Conservation (phyloP, 768 basidiomycete genomes). For the Filobasidium floriforme region DNA sequence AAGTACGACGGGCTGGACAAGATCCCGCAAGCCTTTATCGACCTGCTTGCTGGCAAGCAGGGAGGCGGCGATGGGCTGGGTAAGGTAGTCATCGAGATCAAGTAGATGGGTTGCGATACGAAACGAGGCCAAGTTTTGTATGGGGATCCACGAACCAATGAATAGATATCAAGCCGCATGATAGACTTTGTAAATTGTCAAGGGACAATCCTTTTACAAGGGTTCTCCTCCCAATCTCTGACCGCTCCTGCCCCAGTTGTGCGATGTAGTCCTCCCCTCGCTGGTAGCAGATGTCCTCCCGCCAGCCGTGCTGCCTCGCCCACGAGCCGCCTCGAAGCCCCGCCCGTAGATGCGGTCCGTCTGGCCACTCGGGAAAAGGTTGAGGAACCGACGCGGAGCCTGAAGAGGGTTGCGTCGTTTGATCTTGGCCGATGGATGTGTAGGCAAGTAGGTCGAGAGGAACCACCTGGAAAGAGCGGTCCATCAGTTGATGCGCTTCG, state of each 20-base stretch:
- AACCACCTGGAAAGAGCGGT: slow-evolving; percentile 36
- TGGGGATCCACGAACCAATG: too few relatives aligned
- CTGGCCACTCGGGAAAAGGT: slow-evolving; percentile 23
- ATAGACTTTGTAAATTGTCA: not conserved
- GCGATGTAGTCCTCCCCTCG: slow-evolving; percentile 21
- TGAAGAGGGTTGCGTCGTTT: slow-evolving; percentile 34
- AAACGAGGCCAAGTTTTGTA: too few relatives aligned
- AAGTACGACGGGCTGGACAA: slow-evolving; percentile 36
- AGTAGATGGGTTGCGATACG: slow-evolving; percentile 2
- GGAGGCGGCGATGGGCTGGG: slow-evolving; percentile 16
- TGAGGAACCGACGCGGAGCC: slow-evolving; percentile 29
- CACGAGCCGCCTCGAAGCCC: slow-evolving; percentile 19
- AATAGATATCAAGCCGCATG: too few relatives aligned
- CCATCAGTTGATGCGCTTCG: not conserved
- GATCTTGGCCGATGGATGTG: slow-evolving; percentile 33
- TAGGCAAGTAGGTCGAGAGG: slow-evolving; percentile 36
- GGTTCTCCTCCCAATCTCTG: slow-evolving; percentile 37
- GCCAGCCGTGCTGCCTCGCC: not conserved
- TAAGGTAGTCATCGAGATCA: slow-evolving; percentile 38
- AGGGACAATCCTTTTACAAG: slow-evolving; percentile 19
- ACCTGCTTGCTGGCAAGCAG: slow-evolving; percentile 26
- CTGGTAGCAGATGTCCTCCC: slow-evolving; percentile 7
- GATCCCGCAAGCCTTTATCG: slow-evolving; percentile 33
- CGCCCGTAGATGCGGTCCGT: slow-evolving; percentile 13
- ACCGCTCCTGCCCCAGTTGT: slow-evolving; percentile 39